Evolutionary conservation across 192 early-diverging fungal genomes (phyloP).

Genomic region (Backusella luteola): DNA sequence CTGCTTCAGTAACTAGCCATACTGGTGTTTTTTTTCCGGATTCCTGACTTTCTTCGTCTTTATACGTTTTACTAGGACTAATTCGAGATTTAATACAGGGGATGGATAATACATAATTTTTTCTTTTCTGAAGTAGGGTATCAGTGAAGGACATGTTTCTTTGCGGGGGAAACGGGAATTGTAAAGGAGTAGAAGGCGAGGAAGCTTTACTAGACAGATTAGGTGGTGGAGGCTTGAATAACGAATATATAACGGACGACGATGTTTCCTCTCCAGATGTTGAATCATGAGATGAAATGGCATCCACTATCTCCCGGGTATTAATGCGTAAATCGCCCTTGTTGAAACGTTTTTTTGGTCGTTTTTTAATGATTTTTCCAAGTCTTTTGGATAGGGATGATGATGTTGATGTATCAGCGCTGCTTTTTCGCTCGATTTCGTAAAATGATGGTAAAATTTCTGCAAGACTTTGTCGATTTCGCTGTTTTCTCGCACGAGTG

Average conservation of each 20-base stretch:
- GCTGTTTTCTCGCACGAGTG: neutral
- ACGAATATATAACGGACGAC: neutral
- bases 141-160: neutral
- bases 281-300: neutral
- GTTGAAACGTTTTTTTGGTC: neutral
- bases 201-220: neutral
- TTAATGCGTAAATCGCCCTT: neutral
- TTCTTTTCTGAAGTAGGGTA: neutral
- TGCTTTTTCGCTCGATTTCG: neutral
- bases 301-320: neutral
- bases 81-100: conserved; percentile 2
- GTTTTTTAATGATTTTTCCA: conserved; percentile 1
- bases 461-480: neutral
- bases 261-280: neutral
- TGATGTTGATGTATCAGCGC: neutral
- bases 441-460: conserved; percentile 3
- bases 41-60: neutral
- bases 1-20: neutral
- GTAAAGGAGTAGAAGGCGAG: neutral
- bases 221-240: neutral
- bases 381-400: neutral
- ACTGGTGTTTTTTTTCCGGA: neutral
- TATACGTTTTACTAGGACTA: neutral
- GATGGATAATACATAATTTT: neutral
- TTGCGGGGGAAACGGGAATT: neutral